Percentiles rank a stretch among this genome's conserved stretches.
These are phyloP conservation scores for Leishmania amazonensis DNA, from an alignment of 208 protist species.

Conservation along the genomic window DNA sequence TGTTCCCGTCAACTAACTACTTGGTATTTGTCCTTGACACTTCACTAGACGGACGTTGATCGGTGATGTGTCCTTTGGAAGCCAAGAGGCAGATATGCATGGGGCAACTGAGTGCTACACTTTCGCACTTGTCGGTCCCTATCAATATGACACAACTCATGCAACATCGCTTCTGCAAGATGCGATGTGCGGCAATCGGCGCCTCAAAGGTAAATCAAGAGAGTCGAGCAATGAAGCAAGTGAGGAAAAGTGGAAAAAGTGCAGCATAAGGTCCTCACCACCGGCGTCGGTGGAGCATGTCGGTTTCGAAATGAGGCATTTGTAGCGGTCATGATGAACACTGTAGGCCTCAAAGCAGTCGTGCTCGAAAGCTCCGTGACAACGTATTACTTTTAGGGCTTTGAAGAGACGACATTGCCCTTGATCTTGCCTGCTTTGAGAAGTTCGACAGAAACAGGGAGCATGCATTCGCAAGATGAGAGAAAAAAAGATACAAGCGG, in stretches of 20 bases:
- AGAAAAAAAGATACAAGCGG: background rate
- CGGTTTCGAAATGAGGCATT: background rate
- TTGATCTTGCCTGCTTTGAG: background rate
- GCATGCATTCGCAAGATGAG: no score
- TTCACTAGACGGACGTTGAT: background rate
- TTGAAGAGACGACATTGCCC: background rate
- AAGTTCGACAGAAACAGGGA: background rate
- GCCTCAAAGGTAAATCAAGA: background rate
- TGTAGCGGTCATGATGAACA: background rate
- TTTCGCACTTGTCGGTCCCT: background rate
- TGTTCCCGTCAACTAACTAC: background rate
- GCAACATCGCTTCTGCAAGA: background rate
- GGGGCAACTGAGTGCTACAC: background rate
- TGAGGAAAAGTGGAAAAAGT: background rate
- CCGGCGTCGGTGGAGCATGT: background rate
- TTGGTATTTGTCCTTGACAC: background rate
- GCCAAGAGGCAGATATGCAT: background rate
- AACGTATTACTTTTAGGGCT: background rate
- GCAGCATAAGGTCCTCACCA: background rate
- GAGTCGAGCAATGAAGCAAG: background rate
- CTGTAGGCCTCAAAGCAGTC: background rate
- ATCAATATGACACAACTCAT: background rate
- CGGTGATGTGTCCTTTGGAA: background rate
- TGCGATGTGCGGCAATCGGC: background rate
- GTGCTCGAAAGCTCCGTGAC: no score